Evolutionary conservation across 1,284 basidiomycete species (phyloP).

Genomic region (Ceratobasidium sp.): DNA sequence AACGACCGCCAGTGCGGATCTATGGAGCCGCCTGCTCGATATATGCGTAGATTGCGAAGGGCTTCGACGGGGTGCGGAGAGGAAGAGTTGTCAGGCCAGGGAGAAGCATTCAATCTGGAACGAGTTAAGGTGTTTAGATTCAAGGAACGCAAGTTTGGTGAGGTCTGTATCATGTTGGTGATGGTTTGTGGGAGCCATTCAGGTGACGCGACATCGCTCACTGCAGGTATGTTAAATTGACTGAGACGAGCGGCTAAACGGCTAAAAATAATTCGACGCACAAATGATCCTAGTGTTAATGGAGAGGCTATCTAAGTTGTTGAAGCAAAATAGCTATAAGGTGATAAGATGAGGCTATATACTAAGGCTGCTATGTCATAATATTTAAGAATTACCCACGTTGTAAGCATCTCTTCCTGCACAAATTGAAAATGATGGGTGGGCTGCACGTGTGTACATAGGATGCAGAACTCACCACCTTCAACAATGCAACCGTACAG

Average conservation of each 20-base stretch:
- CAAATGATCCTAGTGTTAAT: conserved; percentile 5
- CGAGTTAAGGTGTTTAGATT: no score
- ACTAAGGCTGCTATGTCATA: no score
- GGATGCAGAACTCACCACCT: background rate
- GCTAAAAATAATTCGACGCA: no score
- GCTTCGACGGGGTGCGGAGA: background rate
- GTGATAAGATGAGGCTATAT: no score
- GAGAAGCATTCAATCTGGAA: no score
- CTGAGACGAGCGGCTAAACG: background rate
- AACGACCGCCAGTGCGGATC: conserved; percentile 3
- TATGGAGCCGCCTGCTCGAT: background rate
- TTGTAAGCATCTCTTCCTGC: background rate
- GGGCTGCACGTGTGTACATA: background rate
- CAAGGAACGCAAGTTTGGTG: background rate
- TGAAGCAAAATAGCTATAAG: conserved; percentile 21
- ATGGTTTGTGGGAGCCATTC: background rate
- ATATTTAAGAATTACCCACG: no score
- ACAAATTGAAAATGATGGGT: background rate
- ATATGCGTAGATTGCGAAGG: background rate
- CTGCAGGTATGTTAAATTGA: background rate
- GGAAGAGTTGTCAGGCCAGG: background rate
- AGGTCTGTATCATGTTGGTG: conserved; percentile 7
- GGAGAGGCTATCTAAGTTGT: background rate
- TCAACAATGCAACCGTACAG: background rate
- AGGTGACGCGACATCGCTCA: no score